Percentiles rank a stretch among this genome's conserved stretches.
Evolutionary conservation across 257 asterid species (phyloP).

Genomic region (Coffea eugenioides): DNA sequence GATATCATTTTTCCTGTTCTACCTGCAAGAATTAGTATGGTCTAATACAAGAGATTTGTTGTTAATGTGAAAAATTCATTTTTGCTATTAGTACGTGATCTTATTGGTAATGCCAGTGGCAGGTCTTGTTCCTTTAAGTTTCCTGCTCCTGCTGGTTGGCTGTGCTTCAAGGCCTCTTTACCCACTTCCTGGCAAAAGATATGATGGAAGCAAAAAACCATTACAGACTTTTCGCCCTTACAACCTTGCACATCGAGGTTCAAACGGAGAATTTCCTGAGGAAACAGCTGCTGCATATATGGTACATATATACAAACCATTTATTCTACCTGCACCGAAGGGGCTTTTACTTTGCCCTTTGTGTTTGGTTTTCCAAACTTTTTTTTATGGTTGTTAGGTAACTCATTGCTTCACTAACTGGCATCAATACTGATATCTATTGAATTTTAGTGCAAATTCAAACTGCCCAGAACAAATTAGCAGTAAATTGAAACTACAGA

Average conservation of each 20-base stretch:
- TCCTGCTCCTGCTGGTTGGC: constrained; percentile 64
- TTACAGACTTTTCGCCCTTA: constrained; percentile 85
- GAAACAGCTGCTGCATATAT: constrained; percentile 83
- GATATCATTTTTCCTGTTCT: not conserved
- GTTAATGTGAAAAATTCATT: not conserved
- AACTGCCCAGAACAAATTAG: not conserved
- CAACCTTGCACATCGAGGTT: constrained; percentile 97
- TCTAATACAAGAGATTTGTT: not conserved
- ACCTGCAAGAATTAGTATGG: not conserved
- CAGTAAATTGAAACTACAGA: not conserved
- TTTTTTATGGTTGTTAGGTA: not conserved
- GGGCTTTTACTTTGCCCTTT: not conserved
- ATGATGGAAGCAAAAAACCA: constrained; percentile 67
- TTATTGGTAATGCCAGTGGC: constrained; percentile 24
- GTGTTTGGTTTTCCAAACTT: not conserved
- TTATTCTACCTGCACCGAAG: not conserved
- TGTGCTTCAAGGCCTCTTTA: constrained; percentile 78
- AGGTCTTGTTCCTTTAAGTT: constrained; percentile 57
- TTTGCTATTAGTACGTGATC: too few relatives aligned
- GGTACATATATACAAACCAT: constrained; percentile 32
- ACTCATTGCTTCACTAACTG: not conserved
- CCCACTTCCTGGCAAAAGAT: constrained; percentile 90
- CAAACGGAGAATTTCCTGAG: constrained; percentile 97
- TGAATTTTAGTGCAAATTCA: not conserved
- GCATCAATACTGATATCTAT: not conserved